Evolutionary conservation across 108 stramenopile species (phyloP).

Genomic region (Discostella pseudostelligera): DNA sequence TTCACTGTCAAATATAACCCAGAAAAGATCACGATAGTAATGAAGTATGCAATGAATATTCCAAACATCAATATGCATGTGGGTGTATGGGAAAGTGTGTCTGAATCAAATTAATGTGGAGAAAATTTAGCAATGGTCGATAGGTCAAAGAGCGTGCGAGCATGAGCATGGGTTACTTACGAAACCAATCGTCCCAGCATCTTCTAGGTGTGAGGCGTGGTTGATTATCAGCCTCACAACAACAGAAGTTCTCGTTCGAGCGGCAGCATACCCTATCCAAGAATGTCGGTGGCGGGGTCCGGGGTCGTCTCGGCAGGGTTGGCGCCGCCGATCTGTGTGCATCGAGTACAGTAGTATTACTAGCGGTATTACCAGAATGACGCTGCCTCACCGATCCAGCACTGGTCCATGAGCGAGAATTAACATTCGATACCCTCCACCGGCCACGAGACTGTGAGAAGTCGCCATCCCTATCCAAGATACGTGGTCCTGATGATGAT

Average conservation of each 20-base stretch:
- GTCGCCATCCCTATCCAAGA: slow-evolving; percentile 66
- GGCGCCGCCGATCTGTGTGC: slow-evolving; percentile 7
- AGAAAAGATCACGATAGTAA: slow-evolving; percentile 66
- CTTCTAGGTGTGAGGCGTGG: slow-evolving; percentile 24
- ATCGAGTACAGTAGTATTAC: neutral
- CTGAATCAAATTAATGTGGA: no score
- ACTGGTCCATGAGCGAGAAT: slow-evolving; percentile 3
- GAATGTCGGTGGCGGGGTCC: slow-evolving; percentile 1
- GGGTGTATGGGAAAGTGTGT: slow-evolving; percentile 65
- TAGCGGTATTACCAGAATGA: neutral
- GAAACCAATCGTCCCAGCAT: slow-evolving; percentile 83
- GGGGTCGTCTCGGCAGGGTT: neutral
- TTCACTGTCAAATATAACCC: slow-evolving; percentile 64
- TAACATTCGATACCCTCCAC: slow-evolving; percentile 58
- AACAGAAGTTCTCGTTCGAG: neutral
- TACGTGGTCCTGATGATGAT: slow-evolving; percentile 21
- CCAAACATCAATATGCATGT: slow-evolving; percentile 60
- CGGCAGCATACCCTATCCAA: slow-evolving; percentile 1
- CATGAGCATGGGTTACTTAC: slow-evolving; percentile 12
- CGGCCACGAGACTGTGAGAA: slow-evolving; percentile 74
- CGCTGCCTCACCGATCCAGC: slow-evolving; percentile 1
- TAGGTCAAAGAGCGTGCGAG: no score
- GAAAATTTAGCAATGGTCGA: no score
- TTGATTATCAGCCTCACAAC: neutral
- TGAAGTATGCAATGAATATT: slow-evolving; percentile 58